Evolutionary conservation across 345 rosid species (phyloP).

Genomic region (Lumnitzera racemosa): DNA sequence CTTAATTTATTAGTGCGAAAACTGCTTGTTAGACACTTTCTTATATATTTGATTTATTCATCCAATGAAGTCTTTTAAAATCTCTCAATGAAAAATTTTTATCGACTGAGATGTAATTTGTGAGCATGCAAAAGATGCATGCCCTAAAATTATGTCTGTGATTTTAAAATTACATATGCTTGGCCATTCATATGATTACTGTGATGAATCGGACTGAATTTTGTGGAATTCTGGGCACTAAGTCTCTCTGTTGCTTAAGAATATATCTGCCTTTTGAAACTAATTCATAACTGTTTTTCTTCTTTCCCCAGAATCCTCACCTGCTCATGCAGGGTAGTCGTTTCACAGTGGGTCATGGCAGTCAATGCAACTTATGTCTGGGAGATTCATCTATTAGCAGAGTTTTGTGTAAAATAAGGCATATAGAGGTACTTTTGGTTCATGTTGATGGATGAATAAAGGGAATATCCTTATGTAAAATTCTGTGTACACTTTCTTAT

Average conservation of each 20-base stretch:
- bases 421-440: slow-evolving; percentile 49
- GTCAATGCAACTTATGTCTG: slow-evolving; percentile 62
- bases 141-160: too few relatives aligned
- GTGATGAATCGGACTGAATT: too few relatives aligned
- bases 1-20: too few relatives aligned
- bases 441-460: background rate
- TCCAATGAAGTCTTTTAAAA: background rate
- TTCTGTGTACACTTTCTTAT: too few relatives aligned
- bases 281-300: background rate
- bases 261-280: slow-evolving; percentile 11
- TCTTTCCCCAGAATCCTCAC: slow-evolving; percentile 60
- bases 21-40: background rate
- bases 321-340: slow-evolving; percentile 41
- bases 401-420: slow-evolving; percentile 68
- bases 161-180: too few relatives aligned
- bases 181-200: too few relatives aligned
- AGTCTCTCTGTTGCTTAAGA: slow-evolving; percentile 4
- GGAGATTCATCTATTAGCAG: slow-evolving; percentile 52
- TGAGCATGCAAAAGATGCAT: too few relatives aligned
- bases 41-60: background rate
- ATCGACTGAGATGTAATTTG: too few relatives aligned
- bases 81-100: too few relatives aligned
- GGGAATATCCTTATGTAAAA: too few relatives aligned
- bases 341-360: slow-evolving; percentile 75
- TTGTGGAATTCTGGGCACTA: too few relatives aligned